phyloP scores from a whole-genome alignment of 352 stramenopile species.

The Phytopythium aichiense region DNA sequence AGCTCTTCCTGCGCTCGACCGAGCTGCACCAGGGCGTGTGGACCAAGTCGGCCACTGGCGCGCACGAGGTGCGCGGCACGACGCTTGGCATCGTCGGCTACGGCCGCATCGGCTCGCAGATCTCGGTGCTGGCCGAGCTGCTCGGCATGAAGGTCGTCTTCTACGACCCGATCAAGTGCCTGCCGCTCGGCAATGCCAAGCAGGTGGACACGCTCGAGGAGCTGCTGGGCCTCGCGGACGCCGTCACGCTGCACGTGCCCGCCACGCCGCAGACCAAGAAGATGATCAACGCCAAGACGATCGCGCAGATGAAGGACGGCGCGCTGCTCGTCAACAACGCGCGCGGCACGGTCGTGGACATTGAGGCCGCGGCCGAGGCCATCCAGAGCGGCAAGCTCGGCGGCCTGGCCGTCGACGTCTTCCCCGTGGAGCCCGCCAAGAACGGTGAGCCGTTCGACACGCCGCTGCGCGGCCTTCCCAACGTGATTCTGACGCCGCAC shows the following conservation, averaged over 20 bases:
- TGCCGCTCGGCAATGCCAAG: conserved; percentile 67
- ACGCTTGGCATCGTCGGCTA: conserved; percentile 80
- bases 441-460: conserved; percentile 85
- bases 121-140: conserved; percentile 77
- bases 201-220: conserved; percentile 85
- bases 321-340: conserved; percentile 95
- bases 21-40: conserved; percentile 73
- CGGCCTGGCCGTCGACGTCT: conserved; percentile 87
- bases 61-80: conserved; percentile 79
- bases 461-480: conserved; percentile 87
- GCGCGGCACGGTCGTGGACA: conserved; percentile 93
- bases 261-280: conserved; percentile 91
- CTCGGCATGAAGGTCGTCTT: conserved; percentile 95
- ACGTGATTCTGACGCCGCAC: conserved; percentile 94
- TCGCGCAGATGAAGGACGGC: conserved; percentile 90
- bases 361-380: conserved; percentile 88
- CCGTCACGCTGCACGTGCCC: conserved; percentile 94
- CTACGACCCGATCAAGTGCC: conserved; percentile 90
- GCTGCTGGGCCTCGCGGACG: conserved; percentile 85
- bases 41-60: conserved; percentile 75
- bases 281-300: conserved; percentile 90
- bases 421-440: conserved; percentile 82
- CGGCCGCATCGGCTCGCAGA: conserved; percentile 77
- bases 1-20: conserved; percentile 76
- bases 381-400: conserved; percentile 83